Evolutionary conservation across 305 asterid species (phyloP), one percentile per base, ranked within the genome.

Genomic region (Fraxinus baroniana): DNA sequence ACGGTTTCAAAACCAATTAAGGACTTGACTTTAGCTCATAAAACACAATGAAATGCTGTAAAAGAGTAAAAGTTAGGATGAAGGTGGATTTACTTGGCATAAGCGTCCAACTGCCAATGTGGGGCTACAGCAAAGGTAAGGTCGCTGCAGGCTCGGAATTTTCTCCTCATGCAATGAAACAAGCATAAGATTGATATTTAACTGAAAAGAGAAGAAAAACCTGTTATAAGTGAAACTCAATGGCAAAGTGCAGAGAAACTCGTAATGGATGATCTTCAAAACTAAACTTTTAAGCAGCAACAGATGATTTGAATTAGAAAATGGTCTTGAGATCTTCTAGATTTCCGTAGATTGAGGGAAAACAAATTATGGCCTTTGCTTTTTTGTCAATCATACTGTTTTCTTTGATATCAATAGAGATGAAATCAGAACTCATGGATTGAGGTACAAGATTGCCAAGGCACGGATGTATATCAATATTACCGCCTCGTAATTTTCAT

Each of bases 111-210:
- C 90, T 71, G 97, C 86, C 86, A 90, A 80, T 74, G 89, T 86
- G 12, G 92, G 84, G 85, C 90, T 89, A 86, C 99, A 96, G 88
- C 92, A 88, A 84, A 96, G 89, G 76, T 88, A 93, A 76, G 98
- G 98, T 41, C 97, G 92, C 85, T 91, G 94, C 92, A 96, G 88
- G 89, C 88, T 88, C 78, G 97, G 98, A 64, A 96, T 89, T 68
- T 88, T 94, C 86, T 93, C 93, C 86, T 91, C 91, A 7, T 89
- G 84, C 87, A 91, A 81, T 1, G 99, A 88, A 83, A 96, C 92
- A 78, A 94, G 97, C 74, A 87, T 88, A 80, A 96, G 91, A 68
- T 91, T 89, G 79, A 92, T 84, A 81, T 93, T 95, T 91, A 93
- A 78, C 88, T 87, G 89, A 74, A 78, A 80, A 39, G 35, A 76